Percentiles rank a stretch among this genome's conserved stretches.
phyloP scores from a whole-genome alignment of 495 filamentous ascomycete genomes.

The Glonium stellatum region DNA sequence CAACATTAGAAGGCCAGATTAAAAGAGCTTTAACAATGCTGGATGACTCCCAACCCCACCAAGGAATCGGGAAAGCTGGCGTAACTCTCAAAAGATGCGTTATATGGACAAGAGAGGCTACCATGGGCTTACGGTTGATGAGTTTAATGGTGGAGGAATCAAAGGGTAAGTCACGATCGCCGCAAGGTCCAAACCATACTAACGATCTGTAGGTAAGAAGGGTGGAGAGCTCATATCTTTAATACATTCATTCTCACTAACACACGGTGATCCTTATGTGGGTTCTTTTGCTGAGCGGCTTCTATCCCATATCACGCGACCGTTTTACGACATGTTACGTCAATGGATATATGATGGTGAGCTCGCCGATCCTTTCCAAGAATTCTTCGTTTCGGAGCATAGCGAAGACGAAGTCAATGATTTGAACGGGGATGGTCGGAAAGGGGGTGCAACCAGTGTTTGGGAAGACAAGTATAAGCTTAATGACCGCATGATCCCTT shows the following conservation, averaged over 20 bases:
- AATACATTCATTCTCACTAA: slow-evolving; percentile 86
- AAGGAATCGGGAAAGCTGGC: slow-evolving; percentile 73
- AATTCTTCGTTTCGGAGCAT: slow-evolving; percentile 92
- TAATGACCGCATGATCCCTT: slow-evolving; percentile 77
- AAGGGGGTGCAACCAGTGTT: slow-evolving; percentile 68
- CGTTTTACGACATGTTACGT: slow-evolving; percentile 94
- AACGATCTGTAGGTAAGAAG: slow-evolving; percentile 52
- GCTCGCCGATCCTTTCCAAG: slow-evolving; percentile 86
- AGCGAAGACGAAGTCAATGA: slow-evolving; percentile 46
- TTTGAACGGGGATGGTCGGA: slow-evolving; percentile 29
- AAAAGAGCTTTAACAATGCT: slow-evolving; percentile 65
- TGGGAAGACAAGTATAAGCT: slow-evolving; percentile 98
- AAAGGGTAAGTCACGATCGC: slow-evolving; percentile 47
- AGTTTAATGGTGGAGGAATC: slow-evolving; percentile 88
- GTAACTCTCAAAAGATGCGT: slow-evolving; percentile 94
- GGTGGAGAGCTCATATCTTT: slow-evolving; percentile 91
- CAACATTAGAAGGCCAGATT: slow-evolving; percentile 91
- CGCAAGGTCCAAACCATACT: not conserved
- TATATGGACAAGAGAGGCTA: slow-evolving; percentile 94
- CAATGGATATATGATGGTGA: slow-evolving; percentile 99
- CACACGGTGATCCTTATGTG: slow-evolving; percentile 93
- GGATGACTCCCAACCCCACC: slow-evolving; percentile 55
- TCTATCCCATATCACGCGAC: slow-evolving; percentile 81
- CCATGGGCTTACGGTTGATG: slow-evolving; percentile 93
- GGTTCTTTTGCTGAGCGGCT: slow-evolving; percentile 90